Base-by-base conservation (phyloP, 1,284 basidiomycete species). In the Agaricales sp. region DNA sequence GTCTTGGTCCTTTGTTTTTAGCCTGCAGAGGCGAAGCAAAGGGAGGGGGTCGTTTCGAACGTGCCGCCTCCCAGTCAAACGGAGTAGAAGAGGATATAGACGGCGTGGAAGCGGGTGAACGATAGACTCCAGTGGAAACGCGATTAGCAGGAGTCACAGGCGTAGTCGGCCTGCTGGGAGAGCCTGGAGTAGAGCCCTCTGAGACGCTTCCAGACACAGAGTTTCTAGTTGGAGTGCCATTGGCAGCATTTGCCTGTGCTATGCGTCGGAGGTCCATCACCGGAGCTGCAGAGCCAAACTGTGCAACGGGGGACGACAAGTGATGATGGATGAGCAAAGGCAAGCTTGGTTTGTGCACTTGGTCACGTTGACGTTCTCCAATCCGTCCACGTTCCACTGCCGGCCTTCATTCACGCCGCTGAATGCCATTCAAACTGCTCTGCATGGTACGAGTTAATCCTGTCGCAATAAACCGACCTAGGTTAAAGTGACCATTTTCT, bases 61-160 rank as follows among this genome's bases (percentile, higher is more conserved):
- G 70, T 6, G 78, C 87, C 0, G 87, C 87, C 38, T 85, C 82
- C 87, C 87, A 90, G 66, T 90, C 87, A 59, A 90, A 88, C 0
- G 85, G 82, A 8, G 73, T 64, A 11, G 81, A 80, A 0, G 81
- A 80, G 12, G 83, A 86, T 39, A 82, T 70, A 1, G 85, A 88
- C 1, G 82, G 78, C 0, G 78, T 78, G 1, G 72, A 64, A 46
- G 73, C 78, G 3, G 72, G 83, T 23, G 73, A 85, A 53, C 75
- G 68, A 57, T 72, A 66, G 20, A 63, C 52, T 43, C 62, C 67
- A 45, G 76, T 61, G 49, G 74, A 70, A n/a, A 67, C 60, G 46
- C 75, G 69, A 58, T 63, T 61, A 52, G 67, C 57, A 2, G 77
- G 73, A 0, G 72, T 74, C 0, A 63, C 51, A 4, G 67, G 67